These are phyloP conservation scores for Fusarium sp. DNA, from an alignment of 2,329 filamentous ascomycete genomes.

Conservation along the genomic window DNA sequence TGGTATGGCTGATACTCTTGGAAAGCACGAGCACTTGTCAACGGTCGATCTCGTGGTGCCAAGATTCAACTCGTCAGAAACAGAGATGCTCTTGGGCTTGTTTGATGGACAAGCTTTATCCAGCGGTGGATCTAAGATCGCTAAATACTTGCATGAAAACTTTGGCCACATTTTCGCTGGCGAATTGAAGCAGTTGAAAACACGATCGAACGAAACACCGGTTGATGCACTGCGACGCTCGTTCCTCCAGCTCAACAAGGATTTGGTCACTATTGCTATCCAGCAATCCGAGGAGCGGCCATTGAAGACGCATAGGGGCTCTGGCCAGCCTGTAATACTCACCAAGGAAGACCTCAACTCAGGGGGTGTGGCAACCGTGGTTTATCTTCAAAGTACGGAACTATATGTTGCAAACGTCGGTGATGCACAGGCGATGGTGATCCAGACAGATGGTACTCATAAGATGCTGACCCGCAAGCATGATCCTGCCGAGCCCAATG, in stretches of 20 bases:
- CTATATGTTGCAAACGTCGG: conserved; percentile 95
- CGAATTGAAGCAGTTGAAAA: conserved; percentile 80
- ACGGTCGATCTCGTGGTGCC: conserved; percentile 96
- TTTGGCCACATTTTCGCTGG: conserved; percentile 85
- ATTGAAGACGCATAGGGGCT: conserved; percentile 73
- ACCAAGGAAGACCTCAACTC: conserved; percentile 90
- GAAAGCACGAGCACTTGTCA: conserved; percentile 92
- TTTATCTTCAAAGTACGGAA: conserved; percentile 89
- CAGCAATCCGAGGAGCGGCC: conserved; percentile 81
- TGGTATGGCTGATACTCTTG: conserved; percentile 96
- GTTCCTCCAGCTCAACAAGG: conserved; percentile 92
- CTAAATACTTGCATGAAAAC: conserved; percentile 96
- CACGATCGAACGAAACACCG: conserved; percentile 75
- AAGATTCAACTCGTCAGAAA: conserved; percentile 87
- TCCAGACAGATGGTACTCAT: conserved; percentile 86
- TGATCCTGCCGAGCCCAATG: conserved; percentile 85
- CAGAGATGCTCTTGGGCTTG: conserved; percentile 90
- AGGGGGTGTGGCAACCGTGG: conserved; percentile 89
- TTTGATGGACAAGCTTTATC: conserved; percentile 95
- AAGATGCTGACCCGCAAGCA: conserved; percentile 89
- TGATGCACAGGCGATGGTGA: conserved; percentile 93
- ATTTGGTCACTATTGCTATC: conserved; percentile 84
- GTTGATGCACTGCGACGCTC: conserved; percentile 85
- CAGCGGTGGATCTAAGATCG: conserved; percentile 91
- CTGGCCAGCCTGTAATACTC: conserved; percentile 77